phyloP scores from a whole-genome alignment of 2,329 filamentous ascomycete genomes.

The Escovopsis sp. region DNA sequence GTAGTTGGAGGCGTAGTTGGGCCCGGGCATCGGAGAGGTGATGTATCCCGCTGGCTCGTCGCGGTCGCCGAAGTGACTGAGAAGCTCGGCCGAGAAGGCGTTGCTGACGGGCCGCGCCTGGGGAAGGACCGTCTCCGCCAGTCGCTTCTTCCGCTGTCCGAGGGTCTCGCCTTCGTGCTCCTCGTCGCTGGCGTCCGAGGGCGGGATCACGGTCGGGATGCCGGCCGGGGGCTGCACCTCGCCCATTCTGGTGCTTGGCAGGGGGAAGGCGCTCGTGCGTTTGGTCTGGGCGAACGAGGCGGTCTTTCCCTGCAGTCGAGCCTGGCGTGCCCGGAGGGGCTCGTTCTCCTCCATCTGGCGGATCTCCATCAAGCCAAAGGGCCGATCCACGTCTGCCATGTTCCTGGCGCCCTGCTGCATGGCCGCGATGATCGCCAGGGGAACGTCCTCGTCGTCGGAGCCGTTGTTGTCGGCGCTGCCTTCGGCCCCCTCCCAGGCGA shows the following conservation, averaged over 20 bases:
- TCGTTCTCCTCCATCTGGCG: conserved; percentile 86
- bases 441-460: conserved; percentile 69
- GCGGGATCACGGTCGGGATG: conserved; percentile 13
- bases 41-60: conserved; percentile 19
- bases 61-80: conserved; percentile 46
- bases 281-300: conserved; percentile 24
- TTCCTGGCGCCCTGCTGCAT: conserved; percentile 39
- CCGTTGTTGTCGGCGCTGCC: conserved; percentile 29
- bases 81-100: conserved; percentile 54
- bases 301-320: conserved; percentile 54
- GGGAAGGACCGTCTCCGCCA: conserved; percentile 40
- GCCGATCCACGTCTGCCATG: conserved; percentile 43
- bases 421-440: conserved; percentile 63
- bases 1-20: conserved; percentile 20
- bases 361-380: conserved; percentile 63
- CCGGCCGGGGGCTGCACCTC: conserved; percentile 7
- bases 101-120: conserved; percentile 44
- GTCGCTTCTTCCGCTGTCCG: conserved; percentile 46
- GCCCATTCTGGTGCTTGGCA: conserved; percentile 2
- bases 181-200: conserved; percentile 27
- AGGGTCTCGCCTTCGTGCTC: conserved; percentile 51
- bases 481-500: conserved; percentile 74
- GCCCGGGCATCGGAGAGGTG: conserved; percentile 12
- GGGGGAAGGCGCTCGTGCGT: conserved; percentile 28
- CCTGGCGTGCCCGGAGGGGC: conserved; percentile 63